Evolutionary conservation across 495 filamentous ascomycete species (phyloP).

Genomic region (Neurospora sp.): DNA sequence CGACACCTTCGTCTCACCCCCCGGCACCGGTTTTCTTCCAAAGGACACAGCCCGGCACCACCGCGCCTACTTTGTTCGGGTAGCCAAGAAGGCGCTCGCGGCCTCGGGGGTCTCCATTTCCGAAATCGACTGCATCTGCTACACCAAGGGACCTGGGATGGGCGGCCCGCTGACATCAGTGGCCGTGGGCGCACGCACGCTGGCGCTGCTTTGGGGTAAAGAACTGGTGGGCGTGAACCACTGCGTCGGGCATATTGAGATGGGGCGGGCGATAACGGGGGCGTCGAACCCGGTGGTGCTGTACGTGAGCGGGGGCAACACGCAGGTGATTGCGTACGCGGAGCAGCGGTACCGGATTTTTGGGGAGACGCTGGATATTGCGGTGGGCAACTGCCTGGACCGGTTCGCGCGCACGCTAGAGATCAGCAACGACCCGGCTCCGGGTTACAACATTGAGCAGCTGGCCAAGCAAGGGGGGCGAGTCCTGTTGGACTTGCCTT

Average conservation of each 20-base stretch:
- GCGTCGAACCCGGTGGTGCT: constrained; percentile 88
- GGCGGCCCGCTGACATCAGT: constrained; percentile 87
- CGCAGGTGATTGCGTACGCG: constrained; percentile 95
- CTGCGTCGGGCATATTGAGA: constrained; percentile 97
- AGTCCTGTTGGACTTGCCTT: constrained; percentile 77
- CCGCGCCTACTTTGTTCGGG: constrained; percentile 67
- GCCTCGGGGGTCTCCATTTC: constrained; percentile 50
- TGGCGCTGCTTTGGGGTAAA: constrained; percentile 80
- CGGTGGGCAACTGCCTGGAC: constrained; percentile 95
- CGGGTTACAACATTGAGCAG: constrained; percentile 97
- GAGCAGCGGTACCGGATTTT: constrained; percentile 93
- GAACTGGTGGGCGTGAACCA: constrained; percentile 89
- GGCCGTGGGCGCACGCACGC: constrained; percentile 72
- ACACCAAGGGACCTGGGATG: constrained; percentile 93
- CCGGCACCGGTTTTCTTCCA: constrained; percentile 89
- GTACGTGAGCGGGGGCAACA: constrained; percentile 95
- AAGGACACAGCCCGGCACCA: constrained; percentile 95
- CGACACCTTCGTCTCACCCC: constrained; percentile 85
- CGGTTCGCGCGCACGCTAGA: constrained; percentile 82
- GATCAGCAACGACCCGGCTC: constrained; percentile 92
- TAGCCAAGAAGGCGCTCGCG: constrained; percentile 67
- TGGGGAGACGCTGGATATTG: constrained; percentile 94
- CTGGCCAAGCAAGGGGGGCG: constrained; percentile 64
- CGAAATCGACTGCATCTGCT: constrained; percentile 87
- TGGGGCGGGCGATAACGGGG: constrained; percentile 89